A percentile compares a stretch with the other conserved stretches of the same genome.
Conservation (phyloP, 2,329 filamentous ascomycete genomes). For the Aspergillus luchuensis region DNA sequence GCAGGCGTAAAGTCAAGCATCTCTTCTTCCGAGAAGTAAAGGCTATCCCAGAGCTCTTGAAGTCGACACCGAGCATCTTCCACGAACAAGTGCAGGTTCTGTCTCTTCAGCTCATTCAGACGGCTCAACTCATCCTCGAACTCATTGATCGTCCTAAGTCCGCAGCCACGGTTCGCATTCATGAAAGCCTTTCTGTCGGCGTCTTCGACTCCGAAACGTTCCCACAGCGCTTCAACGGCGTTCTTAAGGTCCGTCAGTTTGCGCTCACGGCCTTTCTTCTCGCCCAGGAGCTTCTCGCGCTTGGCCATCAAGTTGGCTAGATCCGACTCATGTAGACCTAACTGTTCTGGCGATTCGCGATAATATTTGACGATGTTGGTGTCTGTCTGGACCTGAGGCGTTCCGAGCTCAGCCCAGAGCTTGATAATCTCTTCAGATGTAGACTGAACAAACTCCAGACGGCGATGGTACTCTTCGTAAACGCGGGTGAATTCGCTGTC, state of each 20-base stretch:
- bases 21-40: slow-evolving; percentile 96
- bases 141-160: slow-evolving; percentile 89
- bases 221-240: slow-evolving; percentile 86
- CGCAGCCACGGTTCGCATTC: slow-evolving; percentile 84
- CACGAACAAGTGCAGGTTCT: slow-evolving; percentile 94
- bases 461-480: slow-evolving; percentile 92
- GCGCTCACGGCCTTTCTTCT: slow-evolving; percentile 84
- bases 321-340: slow-evolving; percentile 89
- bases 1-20: slow-evolving; percentile 98
- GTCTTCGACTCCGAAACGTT: slow-evolving; percentile 80
- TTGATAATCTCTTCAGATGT: slow-evolving; percentile 84
- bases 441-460: slow-evolving; percentile 72
- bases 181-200: slow-evolving; percentile 82
- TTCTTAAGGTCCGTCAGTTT: slow-evolving; percentile 72
- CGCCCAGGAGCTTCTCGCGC: slow-evolving; percentile 80
- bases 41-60: slow-evolving; percentile 89
- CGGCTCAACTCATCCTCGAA: slow-evolving; percentile 87
- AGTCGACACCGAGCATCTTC: slow-evolving; percentile 89
- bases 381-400: slow-evolving; percentile 90
- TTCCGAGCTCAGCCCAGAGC: slow-evolving; percentile 93
- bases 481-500: slow-evolving; percentile 91
- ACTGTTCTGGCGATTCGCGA: slow-evolving; percentile 86
- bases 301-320: slow-evolving; percentile 69
- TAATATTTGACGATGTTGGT: slow-evolving; percentile 83
- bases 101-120: slow-evolving; percentile 87